These are phyloP conservation scores for Jacaranda copaia DNA, from an alignment of 257 asterid species.

Conservation along the genomic window DNA sequence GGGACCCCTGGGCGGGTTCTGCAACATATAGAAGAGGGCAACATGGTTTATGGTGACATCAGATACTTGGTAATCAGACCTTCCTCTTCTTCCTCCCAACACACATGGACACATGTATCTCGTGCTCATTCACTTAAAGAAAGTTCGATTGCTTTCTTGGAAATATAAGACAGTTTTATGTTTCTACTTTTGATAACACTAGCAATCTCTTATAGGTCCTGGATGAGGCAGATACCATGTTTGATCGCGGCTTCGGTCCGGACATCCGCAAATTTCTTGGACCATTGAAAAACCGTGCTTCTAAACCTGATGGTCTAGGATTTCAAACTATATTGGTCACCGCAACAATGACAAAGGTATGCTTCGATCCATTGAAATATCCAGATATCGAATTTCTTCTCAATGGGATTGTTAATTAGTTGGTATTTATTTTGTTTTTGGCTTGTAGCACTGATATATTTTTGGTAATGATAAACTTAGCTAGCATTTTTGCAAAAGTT, in stretches of 20 bases:
- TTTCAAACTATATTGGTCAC: constrained; percentile 94
- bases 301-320: constrained; percentile 67
- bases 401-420: neutral
- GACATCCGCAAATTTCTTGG: constrained; percentile 89
- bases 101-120: too few species aligned
- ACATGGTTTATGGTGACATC: constrained; percentile 95
- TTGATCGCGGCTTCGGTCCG: constrained; percentile 98
- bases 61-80: constrained; percentile 73
- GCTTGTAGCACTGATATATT: neutral
- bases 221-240: constrained; percentile 99
- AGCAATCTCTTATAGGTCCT: constrained; percentile 67
- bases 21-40: constrained; percentile 96
- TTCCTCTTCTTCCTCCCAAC: neutral
- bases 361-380: neutral
- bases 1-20: constrained; percentile 99
- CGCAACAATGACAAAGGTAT: constrained; percentile 98
- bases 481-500: constrained; percentile 6
- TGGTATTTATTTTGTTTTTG: constrained; percentile 3
- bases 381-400: neutral
- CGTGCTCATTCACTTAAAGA: too few species aligned
- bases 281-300: constrained; percentile 85
- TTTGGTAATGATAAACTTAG: neutral
- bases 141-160: neutral
- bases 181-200: constrained; percentile 34
- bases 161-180: constrained; percentile 4